Evolutionary conservation across 306 rosid genomes (phyloP), one percentile per base, ranked within the genome.

Genomic region (Comarum palustre): DNA sequence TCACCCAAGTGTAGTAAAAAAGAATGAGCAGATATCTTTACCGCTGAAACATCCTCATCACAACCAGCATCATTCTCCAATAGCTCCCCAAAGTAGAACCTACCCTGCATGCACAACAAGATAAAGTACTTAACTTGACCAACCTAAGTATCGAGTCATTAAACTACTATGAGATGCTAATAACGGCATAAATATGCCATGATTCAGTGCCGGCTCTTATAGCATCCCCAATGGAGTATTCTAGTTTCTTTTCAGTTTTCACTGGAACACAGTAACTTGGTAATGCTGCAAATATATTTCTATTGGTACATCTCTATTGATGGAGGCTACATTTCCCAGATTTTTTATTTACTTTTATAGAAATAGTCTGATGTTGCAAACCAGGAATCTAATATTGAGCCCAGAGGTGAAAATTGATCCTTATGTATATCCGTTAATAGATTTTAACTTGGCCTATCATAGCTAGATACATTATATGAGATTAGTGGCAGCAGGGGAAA

Each of bases 41-140:
- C 98, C 91, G 89, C 95, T 43, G 96, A 77, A 57, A 60, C 71
- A 29, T 94, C 87, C 10, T 84, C 96, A 77, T 94, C 95, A 72
- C 98, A 94, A 60, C 87, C 99, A 59, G 82, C 79, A 41, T 66
- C 41, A 39, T 89, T 89, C 59, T 78, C 78, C 84, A 91, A 10
- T 41, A 86, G 69, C 80, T 94, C 90, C 82, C 99, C 99, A 81
- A 94, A 94, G 84, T 94, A 94, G 83, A 94, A 94, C 80, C 96
- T 87, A 71, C 99, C 99, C 97, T 94, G 99, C 82, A 84, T 5
- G 43, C 69, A 71, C 79, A 61, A 78, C 55, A 74, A 25, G 29
- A 41, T 39, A 51, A 71, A 48, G 71, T 48, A 65, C 57, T 42
- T 27, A 71, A 15, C 47, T 71, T 3, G 54, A 39, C 5, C 8